phyloP scores from a whole-genome alignment of 352 stramenopile species.

The Phytophthora sp. region DNA sequence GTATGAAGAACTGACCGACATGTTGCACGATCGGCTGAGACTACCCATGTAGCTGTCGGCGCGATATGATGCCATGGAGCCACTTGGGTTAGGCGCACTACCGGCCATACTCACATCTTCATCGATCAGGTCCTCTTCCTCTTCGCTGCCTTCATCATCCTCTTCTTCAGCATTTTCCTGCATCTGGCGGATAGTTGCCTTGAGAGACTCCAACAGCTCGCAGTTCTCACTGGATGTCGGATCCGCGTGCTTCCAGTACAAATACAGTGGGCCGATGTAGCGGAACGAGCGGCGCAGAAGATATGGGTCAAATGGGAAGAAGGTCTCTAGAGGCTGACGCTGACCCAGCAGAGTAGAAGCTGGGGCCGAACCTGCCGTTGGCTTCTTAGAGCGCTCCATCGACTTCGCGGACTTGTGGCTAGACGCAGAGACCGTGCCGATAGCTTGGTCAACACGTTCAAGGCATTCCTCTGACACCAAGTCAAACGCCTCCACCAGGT shows the following conservation, averaged over 20 bases:
- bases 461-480: slow-evolving; percentile 80
- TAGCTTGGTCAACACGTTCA: slow-evolving; percentile 74
- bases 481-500: slow-evolving; percentile 79
- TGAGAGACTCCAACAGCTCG: slow-evolving; percentile 64
- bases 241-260: slow-evolving; percentile 94
- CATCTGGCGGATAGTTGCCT: slow-evolving; percentile 65
- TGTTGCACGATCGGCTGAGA: slow-evolving; percentile 49
- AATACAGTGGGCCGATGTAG: slow-evolving; percentile 93
- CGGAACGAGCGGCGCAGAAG: slow-evolving; percentile 93
- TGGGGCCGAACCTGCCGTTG: slow-evolving; percentile 36
- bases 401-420: slow-evolving; percentile 54
- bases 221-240: slow-evolving; percentile 77
- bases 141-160: slow-evolving; percentile 42
- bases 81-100: slow-evolving; percentile 36
- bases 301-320: slow-evolving; percentile 99
- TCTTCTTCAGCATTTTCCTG: slow-evolving; percentile 57
- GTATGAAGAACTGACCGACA: slow-evolving; percentile 63
- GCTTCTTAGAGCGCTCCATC: slow-evolving; percentile 72
- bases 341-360: slow-evolving; percentile 50
- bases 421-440: slow-evolving; percentile 50
- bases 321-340: slow-evolving; percentile 81
- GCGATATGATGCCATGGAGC: slow-evolving; percentile 34
- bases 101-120: slow-evolving; percentile 71
- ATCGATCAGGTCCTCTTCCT: slow-evolving; percentile 50
- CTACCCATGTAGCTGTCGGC: slow-evolving; percentile 64